Evolutionary conservation across 176 grass and related monocot genomes (phyloP).

Genomic region (Puya raimondii): DNA sequence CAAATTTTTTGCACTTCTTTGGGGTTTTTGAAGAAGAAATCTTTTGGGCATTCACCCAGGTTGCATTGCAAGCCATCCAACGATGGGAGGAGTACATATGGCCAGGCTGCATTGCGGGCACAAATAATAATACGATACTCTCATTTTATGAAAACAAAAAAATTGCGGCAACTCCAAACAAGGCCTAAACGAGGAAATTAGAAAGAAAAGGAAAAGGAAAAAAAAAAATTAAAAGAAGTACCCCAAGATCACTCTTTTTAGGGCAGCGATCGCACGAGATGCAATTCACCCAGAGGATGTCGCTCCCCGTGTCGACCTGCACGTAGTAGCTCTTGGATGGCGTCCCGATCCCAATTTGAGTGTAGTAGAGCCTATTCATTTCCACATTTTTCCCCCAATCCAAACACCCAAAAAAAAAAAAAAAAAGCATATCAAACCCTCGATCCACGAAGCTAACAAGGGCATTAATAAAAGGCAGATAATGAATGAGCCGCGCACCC

Average conservation of each 20-base stretch:
- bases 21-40: no score
- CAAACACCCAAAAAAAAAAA: not conserved
- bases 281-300: conserved; percentile 96
- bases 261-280: conserved; percentile 69
- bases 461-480: not conserved
- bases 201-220: not conserved
- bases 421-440: not conserved
- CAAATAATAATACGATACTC: no score
- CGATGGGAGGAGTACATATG: no score
- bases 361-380: conserved; percentile 60
- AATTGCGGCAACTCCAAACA: no score
- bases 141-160: no score
- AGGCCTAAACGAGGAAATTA: not conserved
- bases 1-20: no score
- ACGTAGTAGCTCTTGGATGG: conserved; percentile 78
- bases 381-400: not conserved
- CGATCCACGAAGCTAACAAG: no score
- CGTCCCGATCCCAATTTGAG: conserved; percentile 60
- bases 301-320: conserved; percentile 97
- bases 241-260: conserved; percentile 73
- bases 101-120: no score
- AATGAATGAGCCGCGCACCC: not conserved
- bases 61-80: no score
- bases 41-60: no score
- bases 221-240: conserved; percentile 8